Evolutionary conservation across 805 yeast genomes (phyloP), one percentile per base, ranked within the genome.

Genomic region (Komagataella kurtzmanii): DNA sequence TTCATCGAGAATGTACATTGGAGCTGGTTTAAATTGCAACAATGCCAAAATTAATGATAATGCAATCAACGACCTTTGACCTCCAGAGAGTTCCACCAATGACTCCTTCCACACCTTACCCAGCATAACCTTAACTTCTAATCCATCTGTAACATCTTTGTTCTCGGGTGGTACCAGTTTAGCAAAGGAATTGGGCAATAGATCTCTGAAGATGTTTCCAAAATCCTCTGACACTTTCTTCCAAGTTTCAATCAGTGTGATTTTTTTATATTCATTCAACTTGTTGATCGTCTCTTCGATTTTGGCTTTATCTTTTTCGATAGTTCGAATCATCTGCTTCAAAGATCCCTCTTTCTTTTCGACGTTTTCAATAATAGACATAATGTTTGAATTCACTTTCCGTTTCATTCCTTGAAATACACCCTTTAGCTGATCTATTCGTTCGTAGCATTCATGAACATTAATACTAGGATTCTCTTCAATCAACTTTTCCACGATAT

Each of bases 61-160:
- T 0, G 99, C 99, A 56, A 91, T 87, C 56, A 95, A 76, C 1
- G 98, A 93, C 58, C 98, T 70, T 66, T 93, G 99, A 17, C 99
- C 99, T 52, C 99, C 99, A 6, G 96, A 87, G 47, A 93, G 73
- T 67, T 93, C 99, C 8, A 89, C 95, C 54, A 93, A 74, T 60
- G 96, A 85, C 58, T 90, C 96, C 63, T 91, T 93, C 99, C 99
- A 93, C 4, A 91, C 88, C 47, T 77, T 81, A 3, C 99, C 99
- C 14, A 93, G 71, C 62, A 86, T 81, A 1, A 93, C 98, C 60
- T 81, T 84, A 21, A 93, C 93, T 61, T 88, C 96, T 14, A 93
- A 72, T 17, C 99, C 99, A 57, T 85, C 79, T 0, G 96, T 86
- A 7, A 93, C 85, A 60, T 88, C 95, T 59, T 76, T 75, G n/a